phyloP scores from a whole-genome alignment of 495 filamentous ascomycete genomes.

The Margaritispora aquatica region DNA sequence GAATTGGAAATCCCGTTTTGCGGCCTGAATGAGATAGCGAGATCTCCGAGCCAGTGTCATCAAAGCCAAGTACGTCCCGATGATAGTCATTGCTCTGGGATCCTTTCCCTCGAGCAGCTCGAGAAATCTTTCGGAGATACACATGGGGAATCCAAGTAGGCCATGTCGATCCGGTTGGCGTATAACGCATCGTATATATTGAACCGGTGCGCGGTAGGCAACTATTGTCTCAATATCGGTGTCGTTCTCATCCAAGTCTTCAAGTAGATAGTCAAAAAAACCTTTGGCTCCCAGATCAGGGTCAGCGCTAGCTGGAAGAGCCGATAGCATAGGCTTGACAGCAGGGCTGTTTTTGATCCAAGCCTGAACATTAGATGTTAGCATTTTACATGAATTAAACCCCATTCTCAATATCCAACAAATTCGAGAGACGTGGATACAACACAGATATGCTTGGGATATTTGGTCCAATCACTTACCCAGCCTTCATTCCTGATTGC shows the following conservation, averaged over 20 bases:
- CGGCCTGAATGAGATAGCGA: not conserved
- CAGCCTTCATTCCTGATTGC: not conserved
- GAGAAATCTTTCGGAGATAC: not conserved
- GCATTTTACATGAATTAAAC: not conserved
- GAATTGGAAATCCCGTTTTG: not conserved
- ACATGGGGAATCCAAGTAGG: not conserved
- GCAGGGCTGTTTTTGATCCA: not conserved
- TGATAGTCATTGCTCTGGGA: slow-evolving; percentile 6
- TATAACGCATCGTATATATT: not conserved
- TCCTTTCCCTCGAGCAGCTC: not conserved
- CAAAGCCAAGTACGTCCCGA: slow-evolving; percentile 6
- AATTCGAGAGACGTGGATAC: too few relatives aligned
- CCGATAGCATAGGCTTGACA: not conserved
- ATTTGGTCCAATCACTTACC: not conserved
- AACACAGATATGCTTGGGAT: too few relatives aligned
- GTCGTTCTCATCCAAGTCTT: not conserved
- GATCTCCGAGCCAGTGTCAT: not conserved
- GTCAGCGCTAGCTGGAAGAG: not conserved
- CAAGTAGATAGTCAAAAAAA: not conserved
- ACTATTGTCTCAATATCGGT: not conserved
- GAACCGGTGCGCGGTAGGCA: not conserved
- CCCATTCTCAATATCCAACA: too few relatives aligned
- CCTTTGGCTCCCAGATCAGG: not conserved
- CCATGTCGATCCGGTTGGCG: not conserved
- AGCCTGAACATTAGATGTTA: not conserved